Conservation (phyloP, 2,329 filamentous ascomycete genomes). For the Cordyceps cicadae region DNA sequence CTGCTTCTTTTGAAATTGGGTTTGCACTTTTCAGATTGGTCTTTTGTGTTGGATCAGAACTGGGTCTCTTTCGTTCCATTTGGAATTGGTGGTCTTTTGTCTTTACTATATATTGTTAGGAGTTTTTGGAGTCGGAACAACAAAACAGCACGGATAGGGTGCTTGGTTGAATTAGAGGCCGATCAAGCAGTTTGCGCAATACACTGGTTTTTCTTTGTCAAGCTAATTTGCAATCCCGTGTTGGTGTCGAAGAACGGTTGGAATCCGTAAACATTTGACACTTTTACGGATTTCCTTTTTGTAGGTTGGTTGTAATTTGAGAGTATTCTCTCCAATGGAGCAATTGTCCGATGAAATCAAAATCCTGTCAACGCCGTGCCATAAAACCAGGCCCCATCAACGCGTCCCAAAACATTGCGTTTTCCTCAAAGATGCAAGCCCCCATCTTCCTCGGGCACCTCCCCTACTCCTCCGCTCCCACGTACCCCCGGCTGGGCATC, state of each 20-base stretch:
- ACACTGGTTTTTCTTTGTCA: background rate
- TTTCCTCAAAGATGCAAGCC: constrained; percentile 52
- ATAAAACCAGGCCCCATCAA: background rate
- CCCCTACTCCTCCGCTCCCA: constrained; percentile 46
- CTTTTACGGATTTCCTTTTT: too few species aligned
- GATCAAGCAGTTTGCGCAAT: background rate
- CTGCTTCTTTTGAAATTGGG: background rate
- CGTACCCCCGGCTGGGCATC: constrained; percentile 28
- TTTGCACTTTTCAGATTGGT: background rate
- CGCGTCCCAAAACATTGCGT: background rate
- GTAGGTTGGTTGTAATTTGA: background rate
- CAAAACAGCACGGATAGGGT: background rate
- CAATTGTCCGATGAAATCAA: background rate
- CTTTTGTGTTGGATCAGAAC: background rate
- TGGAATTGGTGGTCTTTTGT: background rate
- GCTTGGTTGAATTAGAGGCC: background rate
- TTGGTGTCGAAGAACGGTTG: too few species aligned
- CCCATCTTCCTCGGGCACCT: constrained; percentile 33
- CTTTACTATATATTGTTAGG: background rate
- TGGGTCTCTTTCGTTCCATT: background rate
- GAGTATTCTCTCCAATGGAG: background rate
- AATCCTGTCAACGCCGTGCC: background rate
- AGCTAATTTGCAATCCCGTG: background rate
- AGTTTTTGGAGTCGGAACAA: background rate
- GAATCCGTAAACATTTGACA: too few species aligned